Evolutionary conservation across 2,329 filamentous ascomycete species (phyloP).

Genomic region (Thelonectria discophora): DNA sequence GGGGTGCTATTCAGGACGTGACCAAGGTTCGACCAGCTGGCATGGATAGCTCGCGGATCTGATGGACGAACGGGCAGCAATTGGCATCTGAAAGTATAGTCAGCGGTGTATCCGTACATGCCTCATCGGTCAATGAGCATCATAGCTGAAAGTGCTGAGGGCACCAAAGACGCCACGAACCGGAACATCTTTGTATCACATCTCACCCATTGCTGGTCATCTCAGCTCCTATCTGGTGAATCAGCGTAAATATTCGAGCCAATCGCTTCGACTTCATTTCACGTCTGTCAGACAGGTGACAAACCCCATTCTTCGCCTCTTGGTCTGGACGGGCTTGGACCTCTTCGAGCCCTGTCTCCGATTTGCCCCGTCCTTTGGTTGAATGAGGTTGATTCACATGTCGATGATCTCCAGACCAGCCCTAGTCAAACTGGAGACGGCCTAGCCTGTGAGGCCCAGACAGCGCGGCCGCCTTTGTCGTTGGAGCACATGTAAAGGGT

Average conservation of each 20-base stretch:
- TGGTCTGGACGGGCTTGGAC: constrained; percentile 17
- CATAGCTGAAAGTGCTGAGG: no score
- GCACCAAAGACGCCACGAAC: constrained; percentile 1
- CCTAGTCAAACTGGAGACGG: constrained; percentile 31
- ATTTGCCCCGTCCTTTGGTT: constrained; percentile 35
- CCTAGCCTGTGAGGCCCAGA: constrained; percentile 27
- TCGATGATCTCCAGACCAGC: constrained; percentile 44
- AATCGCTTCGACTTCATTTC: constrained; percentile 20
- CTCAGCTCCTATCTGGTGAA: no score
- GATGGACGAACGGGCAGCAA: constrained; percentile 1
- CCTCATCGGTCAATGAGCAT: background rate
- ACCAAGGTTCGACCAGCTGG: background rate
- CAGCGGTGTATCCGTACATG: background rate
- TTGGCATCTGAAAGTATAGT: background rate
- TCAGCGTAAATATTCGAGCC: constrained; percentile 6
- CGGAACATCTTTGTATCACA: background rate
- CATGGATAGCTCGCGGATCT: background rate
- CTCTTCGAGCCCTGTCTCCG: constrained; percentile 27
- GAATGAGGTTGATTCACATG: constrained; percentile 38
- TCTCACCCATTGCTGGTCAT: background rate
- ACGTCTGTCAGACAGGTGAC: constrained; percentile 6
- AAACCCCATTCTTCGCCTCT: constrained; percentile 1
- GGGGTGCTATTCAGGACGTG: background rate
- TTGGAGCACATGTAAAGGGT: constrained; percentile 2
- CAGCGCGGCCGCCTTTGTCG: constrained; percentile 8